Percentiles rank a stretch among this genome's conserved stretches.
Evolutionary conservation across 768 basidiomycete genomes (phyloP).

Genomic region (Pisolithus marmoratus): DNA sequence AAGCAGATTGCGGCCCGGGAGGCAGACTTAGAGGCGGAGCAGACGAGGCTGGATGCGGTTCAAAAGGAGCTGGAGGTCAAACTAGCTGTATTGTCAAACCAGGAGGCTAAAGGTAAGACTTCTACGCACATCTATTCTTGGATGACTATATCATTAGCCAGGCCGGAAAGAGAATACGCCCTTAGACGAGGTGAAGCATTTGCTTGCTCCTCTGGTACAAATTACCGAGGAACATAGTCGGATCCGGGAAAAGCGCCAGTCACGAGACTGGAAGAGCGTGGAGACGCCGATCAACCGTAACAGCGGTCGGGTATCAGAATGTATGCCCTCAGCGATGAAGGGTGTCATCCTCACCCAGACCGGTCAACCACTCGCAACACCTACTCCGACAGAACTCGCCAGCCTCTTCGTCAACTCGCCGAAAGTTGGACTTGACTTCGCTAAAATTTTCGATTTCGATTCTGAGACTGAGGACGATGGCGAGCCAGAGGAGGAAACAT

Average conservation of each 20-base stretch:
- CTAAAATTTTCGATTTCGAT: conserved; percentile 70
- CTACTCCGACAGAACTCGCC: conserved; percentile 58
- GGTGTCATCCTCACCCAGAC: conserved; percentile 77
- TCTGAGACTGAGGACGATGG: conserved; percentile 25
- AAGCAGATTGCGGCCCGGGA: conserved; percentile 47
- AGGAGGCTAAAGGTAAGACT: conserved; percentile 12
- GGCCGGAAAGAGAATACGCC: conserved; percentile 53
- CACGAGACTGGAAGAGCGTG: conserved; percentile 17
- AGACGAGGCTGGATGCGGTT: conserved; percentile 40
- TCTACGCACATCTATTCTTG: background rate
- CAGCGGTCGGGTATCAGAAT: conserved; percentile 23
- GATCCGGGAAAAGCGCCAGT: conserved; percentile 13
- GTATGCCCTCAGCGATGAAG: conserved; percentile 55
- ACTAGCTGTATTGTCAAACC: conserved; percentile 40
- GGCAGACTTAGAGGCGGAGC: conserved; percentile 49
- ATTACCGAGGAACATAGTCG: conserved; percentile 27
- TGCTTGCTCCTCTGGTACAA: conserved; percentile 47
- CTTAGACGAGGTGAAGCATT: conserved; percentile 72
- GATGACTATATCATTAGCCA: conserved; percentile 7
- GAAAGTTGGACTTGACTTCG: conserved; percentile 66
- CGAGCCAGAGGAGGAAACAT: conserved; percentile 21
- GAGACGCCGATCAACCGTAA: conserved; percentile 50
- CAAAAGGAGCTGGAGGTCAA: conserved; percentile 47
- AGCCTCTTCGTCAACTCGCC: conserved; percentile 67
- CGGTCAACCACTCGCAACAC: conserved; percentile 68